Conservation (phyloP, 2,329 filamentous ascomycete genomes). For the Didymella lethalis region DNA sequence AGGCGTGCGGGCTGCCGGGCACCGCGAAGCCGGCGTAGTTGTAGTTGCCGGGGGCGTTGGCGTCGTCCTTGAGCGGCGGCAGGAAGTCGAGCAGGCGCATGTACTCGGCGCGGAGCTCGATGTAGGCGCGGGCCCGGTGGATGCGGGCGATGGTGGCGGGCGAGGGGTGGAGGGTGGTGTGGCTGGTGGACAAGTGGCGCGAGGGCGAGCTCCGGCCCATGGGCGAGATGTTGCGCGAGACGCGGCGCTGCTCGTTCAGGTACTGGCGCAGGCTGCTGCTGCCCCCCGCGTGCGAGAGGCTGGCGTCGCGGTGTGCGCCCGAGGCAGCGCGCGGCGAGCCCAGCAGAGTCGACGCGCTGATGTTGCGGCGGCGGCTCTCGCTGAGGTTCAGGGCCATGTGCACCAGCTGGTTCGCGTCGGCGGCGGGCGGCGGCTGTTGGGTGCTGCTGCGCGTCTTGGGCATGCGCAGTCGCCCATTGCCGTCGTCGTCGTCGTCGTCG, state of each 20-base stretch:
- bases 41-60: constrained; percentile 53
- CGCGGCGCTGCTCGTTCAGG: constrained; percentile 73
- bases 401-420: constrained; percentile 88
- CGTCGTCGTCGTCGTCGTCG: constrained; percentile 20
- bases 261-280: constrained; percentile 71
- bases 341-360: constrained; percentile 65
- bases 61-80: constrained; percentile 70
- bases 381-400: constrained; percentile 90
- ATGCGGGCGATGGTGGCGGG: constrained; percentile 80
- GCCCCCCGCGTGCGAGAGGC: constrained; percentile 52
- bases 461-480: constrained; percentile 28
- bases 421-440: constrained; percentile 31
- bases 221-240: constrained; percentile 69
- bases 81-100: constrained; percentile 79
- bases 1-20: constrained; percentile 52
- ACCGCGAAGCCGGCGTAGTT: constrained; percentile 50
- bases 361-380: constrained; percentile 74
- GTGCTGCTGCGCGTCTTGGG: constrained; percentile 30
- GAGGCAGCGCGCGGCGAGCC: constrained; percentile 57
- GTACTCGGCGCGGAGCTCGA: constrained; percentile 88
- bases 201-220: constrained; percentile 53
- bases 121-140: constrained; percentile 82
- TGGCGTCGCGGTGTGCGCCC: constrained; percentile 52
- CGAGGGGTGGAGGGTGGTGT: constrained; percentile 67
- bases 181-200: constrained; percentile 40